Evolutionary conservation across 495 filamentous ascomycete genomes (phyloP).

Genomic region (Aspergillus nanangensis): DNA sequence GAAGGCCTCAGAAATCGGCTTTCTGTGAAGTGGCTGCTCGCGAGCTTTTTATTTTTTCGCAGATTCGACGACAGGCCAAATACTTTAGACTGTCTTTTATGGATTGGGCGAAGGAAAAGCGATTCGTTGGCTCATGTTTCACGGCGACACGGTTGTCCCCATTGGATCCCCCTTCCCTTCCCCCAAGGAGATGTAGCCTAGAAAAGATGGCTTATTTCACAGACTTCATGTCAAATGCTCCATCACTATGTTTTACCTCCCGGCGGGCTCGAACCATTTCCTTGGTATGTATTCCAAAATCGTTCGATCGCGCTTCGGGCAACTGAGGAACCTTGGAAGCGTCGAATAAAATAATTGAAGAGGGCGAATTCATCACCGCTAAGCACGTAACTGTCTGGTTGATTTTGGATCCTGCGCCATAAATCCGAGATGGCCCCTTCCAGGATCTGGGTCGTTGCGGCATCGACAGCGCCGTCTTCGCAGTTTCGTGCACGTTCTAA

Average conservation of each 20-base stretch:
- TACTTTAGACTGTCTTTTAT: no score
- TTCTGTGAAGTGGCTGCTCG: no score
- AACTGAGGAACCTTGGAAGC: conserved; percentile 42
- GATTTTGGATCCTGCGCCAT: conserved; percentile 55
- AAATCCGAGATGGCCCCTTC: conserved; percentile 52
- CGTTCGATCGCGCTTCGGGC: conserved; percentile 41
- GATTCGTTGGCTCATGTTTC: no score
- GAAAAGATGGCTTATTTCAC: no score
- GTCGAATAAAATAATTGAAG: conserved; percentile 67
- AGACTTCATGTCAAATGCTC: no score
- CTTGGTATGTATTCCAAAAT: conserved; percentile 45
- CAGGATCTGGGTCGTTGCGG: conserved; percentile 46
- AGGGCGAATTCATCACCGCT: conserved; percentile 67
- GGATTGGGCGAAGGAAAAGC: no score
- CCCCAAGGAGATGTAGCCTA: no score
- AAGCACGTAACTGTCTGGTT: conserved; percentile 63
- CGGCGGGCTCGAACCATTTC: conserved; percentile 15
- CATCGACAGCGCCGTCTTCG: conserved; percentile 52
- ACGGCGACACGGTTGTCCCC: no score
- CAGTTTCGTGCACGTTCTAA: conserved; percentile 66
- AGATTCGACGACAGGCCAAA: no score
- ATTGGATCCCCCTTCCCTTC: background rate
- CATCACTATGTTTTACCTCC: conserved; percentile 22
- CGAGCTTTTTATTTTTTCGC: no score
- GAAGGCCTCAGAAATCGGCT: no score